Evolutionary conservation across 176 grass and related monocot genomes (phyloP).

Genomic region (Cocos nucifera): DNA sequence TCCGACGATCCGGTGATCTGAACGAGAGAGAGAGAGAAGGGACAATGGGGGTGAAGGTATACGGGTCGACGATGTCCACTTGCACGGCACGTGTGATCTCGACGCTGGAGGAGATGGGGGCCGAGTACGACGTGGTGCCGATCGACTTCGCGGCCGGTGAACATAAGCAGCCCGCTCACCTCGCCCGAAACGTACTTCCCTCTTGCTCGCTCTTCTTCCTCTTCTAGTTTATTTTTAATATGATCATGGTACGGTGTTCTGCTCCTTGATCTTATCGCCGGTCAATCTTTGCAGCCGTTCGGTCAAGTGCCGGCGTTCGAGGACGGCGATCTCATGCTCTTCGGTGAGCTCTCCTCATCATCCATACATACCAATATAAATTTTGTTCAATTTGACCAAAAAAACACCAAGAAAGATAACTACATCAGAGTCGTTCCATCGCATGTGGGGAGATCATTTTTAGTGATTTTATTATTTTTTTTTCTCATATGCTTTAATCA

Average conservation of each 20-base stretch:
- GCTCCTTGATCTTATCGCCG: too few relatives aligned
- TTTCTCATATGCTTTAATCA: too few relatives aligned
- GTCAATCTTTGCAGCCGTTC: slow-evolving; percentile 34
- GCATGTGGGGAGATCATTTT: too few relatives aligned
- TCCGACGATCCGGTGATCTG: too few relatives aligned
- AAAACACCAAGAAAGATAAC: too few relatives aligned
- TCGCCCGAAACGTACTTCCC: neutral
- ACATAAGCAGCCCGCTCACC: slow-evolving; percentile 11
- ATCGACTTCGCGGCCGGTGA: slow-evolving; percentile 3
- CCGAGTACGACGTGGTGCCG: neutral
- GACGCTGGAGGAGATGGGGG: neutral
- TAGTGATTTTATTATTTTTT: too few relatives aligned
- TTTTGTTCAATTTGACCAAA: too few relatives aligned
- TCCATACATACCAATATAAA: neutral
- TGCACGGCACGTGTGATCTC: neutral
- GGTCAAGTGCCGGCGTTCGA: slow-evolving; percentile 56
- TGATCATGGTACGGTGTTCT: too few relatives aligned
- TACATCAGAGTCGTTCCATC: too few relatives aligned
- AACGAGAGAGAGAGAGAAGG: neutral
- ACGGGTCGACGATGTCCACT: neutral
- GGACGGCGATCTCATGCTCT: slow-evolving; percentile 50
- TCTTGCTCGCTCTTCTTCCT: too few relatives aligned
- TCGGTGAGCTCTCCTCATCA: slow-evolving; percentile 8
- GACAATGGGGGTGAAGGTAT: slow-evolving; percentile 1
- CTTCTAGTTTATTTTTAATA: too few relatives aligned